phyloP scores from a whole-genome alignment of 164 flowering plant genomes.

The Umbellularia californica region DNA sequence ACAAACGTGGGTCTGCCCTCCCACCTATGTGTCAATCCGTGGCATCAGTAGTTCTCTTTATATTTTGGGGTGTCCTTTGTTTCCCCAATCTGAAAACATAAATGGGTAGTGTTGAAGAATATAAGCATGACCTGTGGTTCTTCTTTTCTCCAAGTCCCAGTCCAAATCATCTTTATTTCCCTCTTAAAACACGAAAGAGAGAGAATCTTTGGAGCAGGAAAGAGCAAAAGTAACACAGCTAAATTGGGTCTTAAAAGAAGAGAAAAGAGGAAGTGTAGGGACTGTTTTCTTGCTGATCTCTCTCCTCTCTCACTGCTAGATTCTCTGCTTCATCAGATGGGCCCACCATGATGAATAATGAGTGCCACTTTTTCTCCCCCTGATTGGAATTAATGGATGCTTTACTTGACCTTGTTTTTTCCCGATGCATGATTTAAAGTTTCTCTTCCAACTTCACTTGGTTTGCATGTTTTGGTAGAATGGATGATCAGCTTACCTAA shows the following conservation, averaged over 20 bases:
- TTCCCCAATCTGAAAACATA: conserved; percentile 71
- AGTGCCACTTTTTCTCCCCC: conserved; percentile 40
- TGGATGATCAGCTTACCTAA: too few relatives aligned
- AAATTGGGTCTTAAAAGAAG: conserved; percentile 50
- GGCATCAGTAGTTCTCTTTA: conserved; percentile 36
- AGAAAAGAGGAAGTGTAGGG: conserved; percentile 37
- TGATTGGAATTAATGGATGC: not conserved
- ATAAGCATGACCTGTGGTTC: conserved; percentile 69
- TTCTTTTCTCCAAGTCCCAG: conserved; percentile 32
- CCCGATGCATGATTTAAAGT: not conserved
- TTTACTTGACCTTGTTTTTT: not conserved
- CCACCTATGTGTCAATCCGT: conserved; percentile 17
- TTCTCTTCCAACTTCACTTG: not conserved
- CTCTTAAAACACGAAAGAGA: conserved; percentile 52
- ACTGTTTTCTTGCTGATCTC: conserved; percentile 58
- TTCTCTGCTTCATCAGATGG: conserved; percentile 47
- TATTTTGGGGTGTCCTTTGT: conserved; percentile 34
- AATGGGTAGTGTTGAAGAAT: conserved; percentile 71
- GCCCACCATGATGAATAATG: conserved; percentile 71
- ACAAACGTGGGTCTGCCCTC: conserved; percentile 18
- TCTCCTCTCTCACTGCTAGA: conserved; percentile 36
- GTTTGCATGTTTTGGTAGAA: too few relatives aligned
- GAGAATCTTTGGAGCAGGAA: conserved; percentile 62
- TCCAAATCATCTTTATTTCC: conserved; percentile 13
- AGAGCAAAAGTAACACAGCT: conserved; percentile 55